Evolutionary conservation across 306 rosid genomes (phyloP).

Genomic region (peach (Prunus persica)): DNA sequence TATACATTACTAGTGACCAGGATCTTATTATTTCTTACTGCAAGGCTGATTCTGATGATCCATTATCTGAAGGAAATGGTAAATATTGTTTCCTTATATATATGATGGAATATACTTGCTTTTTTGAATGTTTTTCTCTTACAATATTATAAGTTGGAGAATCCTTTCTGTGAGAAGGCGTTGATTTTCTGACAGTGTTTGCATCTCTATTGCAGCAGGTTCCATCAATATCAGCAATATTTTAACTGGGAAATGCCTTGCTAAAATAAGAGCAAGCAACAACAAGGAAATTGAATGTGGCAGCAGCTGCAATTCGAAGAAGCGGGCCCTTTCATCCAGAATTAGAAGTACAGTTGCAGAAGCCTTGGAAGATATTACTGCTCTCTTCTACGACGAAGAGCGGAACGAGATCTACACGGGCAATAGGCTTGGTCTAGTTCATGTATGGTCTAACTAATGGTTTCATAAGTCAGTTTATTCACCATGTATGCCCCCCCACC

Average conservation of each 20-base stretch:
- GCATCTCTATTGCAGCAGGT: conserved; percentile 58
- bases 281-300: conserved; percentile 34
- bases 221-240: conserved; percentile 91
- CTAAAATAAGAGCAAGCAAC: conserved; percentile 63
- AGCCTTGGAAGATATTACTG: conserved; percentile 90
- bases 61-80: conserved; percentile 82
- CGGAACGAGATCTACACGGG: conserved; percentile 90
- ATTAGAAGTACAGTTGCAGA: conserved; percentile 72
- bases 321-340: conserved; percentile 33
- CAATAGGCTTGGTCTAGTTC: conserved; percentile 77
- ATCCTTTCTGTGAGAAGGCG: neutral
- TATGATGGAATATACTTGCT: neutral
- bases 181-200: conserved; percentile 23
- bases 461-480: conserved; percentile 18
- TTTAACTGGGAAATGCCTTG: conserved; percentile 82
- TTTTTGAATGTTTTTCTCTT: neutral
- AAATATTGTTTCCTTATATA: neutral
- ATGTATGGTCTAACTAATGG: conserved; percentile 89
- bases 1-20: conserved; percentile 91
- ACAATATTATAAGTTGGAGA: neutral
- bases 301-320: conserved; percentile 45
- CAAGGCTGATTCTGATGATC: conserved; percentile 83
- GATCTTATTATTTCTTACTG: conserved; percentile 93
- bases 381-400: conserved; percentile 87
- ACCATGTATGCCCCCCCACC: neutral